A percentile compares a stretch with the other conserved stretches of the same genome.
Evolutionary conservation across 1,139 yeast species (phyloP).

Genomic region (Blastobotrys malaysiensis): DNA sequence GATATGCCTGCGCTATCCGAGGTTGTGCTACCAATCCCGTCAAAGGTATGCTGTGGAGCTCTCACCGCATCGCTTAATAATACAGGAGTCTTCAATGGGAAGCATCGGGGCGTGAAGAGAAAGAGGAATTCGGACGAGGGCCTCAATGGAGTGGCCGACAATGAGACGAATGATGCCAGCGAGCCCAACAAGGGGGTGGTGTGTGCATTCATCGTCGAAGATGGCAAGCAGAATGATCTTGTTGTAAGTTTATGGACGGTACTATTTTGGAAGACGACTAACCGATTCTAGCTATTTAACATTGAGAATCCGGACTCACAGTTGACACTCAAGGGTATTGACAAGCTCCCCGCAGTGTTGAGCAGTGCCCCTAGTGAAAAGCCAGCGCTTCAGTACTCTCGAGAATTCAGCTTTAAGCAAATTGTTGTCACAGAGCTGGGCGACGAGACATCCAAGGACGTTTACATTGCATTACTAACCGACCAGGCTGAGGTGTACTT

Average conservation of each 20-base stretch:
- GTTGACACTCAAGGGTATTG: slow-evolving; percentile 1
- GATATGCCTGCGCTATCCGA: slow-evolving; percentile 11
- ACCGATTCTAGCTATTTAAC: slow-evolving; percentile 1
- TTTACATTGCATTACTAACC: slow-evolving; percentile 64
- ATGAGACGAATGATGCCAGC: neutral
- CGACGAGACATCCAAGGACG: slow-evolving; percentile 43
- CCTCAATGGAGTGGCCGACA: neutral
- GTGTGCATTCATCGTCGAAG: neutral
- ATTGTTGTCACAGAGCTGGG: slow-evolving; percentile 42
- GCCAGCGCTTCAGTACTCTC: neutral
- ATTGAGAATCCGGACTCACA: slow-evolving; percentile 1
- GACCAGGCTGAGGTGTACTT: slow-evolving; percentile 73
- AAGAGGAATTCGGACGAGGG: neutral
- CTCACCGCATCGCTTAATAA: slow-evolving; percentile 1
- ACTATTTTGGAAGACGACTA: neutral
- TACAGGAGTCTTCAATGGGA: neutral
- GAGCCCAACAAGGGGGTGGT: neutral
- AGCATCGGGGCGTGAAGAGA: neutral
- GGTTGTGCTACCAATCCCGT: slow-evolving; percentile 4
- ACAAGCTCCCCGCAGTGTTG: neutral
- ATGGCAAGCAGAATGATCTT: neutral
- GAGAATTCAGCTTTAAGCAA: slow-evolving; percentile 5
- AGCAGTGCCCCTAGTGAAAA: neutral
- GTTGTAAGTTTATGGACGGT: neutral
- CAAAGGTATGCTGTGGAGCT: slow-evolving; percentile 11